Conservation (phyloP, 1,139 yeast species). For the Lodderomyces margitis region DNA sequence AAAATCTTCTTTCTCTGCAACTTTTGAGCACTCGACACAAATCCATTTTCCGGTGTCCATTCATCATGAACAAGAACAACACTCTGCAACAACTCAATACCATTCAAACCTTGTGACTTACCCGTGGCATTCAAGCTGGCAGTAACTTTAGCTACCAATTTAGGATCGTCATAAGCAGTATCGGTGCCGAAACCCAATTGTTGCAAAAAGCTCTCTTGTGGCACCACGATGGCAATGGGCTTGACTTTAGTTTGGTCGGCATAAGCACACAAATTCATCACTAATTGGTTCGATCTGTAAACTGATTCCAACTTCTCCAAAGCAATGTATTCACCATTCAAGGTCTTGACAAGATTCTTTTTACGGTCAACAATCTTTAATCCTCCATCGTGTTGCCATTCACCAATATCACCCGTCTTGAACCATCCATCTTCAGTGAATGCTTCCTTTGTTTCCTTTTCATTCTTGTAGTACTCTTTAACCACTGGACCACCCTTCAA, state of each 20-base stretch:
- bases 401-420: slow-evolving; percentile 95
- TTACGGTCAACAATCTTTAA: slow-evolving; percentile 87
- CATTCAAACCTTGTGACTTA: slow-evolving; percentile 72
- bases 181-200: slow-evolving; percentile 47
- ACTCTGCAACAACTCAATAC: slow-evolving; percentile 83
- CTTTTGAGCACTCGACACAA: slow-evolving; percentile 93
- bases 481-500: slow-evolving; percentile 74
- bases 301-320: slow-evolving; percentile 85
- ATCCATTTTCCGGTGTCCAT: slow-evolving; percentile 98
- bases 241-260: slow-evolving; percentile 85
- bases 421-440: slow-evolving; percentile 91
- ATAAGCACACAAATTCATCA: slow-evolving; percentile 83
- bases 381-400: slow-evolving; percentile 82
- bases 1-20: slow-evolving; percentile 91
- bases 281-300: slow-evolving; percentile 80
- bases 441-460: slow-evolving; percentile 74
- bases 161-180: slow-evolving; percentile 50
- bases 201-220: slow-evolving; percentile 67
- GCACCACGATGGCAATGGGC: slow-evolving; percentile 89
- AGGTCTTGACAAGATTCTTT: slow-evolving; percentile 94
- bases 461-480: slow-evolving; percentile 78
- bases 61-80: slow-evolving; percentile 81
- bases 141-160: slow-evolving; percentile 55
- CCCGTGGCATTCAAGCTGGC: slow-evolving; percentile 72
- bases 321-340: slow-evolving; percentile 97